Conservation (phyloP, 1,139 yeast genomes). For the Yamadazyma buinensis region DNA sequence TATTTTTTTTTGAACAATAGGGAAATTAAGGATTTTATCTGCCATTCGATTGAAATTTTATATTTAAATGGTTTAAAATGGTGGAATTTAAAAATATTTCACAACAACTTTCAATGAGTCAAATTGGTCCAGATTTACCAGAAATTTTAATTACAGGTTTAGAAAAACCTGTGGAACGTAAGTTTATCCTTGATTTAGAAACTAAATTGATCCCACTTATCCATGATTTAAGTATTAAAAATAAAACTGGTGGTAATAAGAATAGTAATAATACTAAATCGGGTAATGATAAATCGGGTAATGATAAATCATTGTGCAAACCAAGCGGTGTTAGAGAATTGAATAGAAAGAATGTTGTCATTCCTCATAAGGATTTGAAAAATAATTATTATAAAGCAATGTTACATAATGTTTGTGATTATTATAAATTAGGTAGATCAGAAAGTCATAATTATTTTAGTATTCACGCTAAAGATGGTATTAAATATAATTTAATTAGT, state of each 20-base stretch:
- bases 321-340: neutral
- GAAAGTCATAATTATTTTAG: neutral
- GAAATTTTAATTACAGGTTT: constrained; percentile 1
- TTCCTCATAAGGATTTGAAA: constrained; percentile 1
- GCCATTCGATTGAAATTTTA: too few species aligned
- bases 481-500: neutral
- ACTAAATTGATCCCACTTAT: constrained; percentile 7
- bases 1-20: too few species aligned
- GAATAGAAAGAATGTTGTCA: neutral
- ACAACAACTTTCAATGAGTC: neutral
- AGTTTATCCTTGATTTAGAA: constrained; percentile 1
- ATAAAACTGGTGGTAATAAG: neutral
- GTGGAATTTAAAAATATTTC: neutral
- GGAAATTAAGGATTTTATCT: too few species aligned
- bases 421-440: constrained; percentile 29
- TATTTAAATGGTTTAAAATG: too few species aligned
- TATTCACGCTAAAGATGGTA: constrained; percentile 1
- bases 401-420: constrained; percentile 67
- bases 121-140: neutral
- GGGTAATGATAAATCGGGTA: neutral
- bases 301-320: too few species aligned
- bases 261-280: neutral
- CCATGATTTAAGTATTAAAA: constrained; percentile 31
- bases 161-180: neutral
- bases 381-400: constrained; percentile 66